Evolutionary conservation across 805 yeast genomes (phyloP).

Genomic region (Pichia kluyveri): DNA sequence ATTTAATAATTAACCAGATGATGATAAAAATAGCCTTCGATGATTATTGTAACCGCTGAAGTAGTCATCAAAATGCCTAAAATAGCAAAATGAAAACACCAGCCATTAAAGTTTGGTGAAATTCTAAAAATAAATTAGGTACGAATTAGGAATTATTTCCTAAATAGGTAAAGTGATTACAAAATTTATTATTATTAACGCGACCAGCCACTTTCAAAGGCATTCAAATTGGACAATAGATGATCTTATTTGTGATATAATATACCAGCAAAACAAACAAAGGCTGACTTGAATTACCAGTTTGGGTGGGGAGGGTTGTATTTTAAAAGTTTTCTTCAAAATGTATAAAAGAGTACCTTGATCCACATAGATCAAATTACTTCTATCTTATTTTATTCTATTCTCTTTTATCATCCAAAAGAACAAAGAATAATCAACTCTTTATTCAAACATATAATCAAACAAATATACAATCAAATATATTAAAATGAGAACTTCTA

Average conservation of each 20-base stretch:
- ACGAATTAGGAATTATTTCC: background rate
- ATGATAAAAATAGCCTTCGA: background rate
- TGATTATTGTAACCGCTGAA: too few relatives aligned
- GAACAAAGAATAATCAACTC: background rate
- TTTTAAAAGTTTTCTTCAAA: too few relatives aligned
- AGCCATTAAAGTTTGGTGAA: background rate
- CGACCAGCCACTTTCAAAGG: background rate
- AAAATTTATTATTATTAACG: background rate
- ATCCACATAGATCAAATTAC: background rate
- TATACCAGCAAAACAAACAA: conserved; percentile 1
- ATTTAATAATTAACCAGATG: too few relatives aligned
- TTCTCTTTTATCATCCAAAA: conserved; percentile 2
- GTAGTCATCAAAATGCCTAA: background rate
- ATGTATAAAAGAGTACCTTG: conserved; percentile 2
- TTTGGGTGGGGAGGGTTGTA: too few relatives aligned
- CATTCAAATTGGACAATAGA: too few relatives aligned
- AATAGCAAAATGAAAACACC: background rate
- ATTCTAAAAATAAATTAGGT: background rate
- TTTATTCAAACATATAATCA: background rate
- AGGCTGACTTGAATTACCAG: background rate
- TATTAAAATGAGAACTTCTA: conserved; percentile 10
- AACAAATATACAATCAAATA: background rate
- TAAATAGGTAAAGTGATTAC: background rate
- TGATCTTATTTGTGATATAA: too few relatives aligned
- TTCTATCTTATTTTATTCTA: background rate